These are phyloP conservation scores for Dichotomocladium elegans DNA, from an alignment of 371 early-diverging fungal species.

Conservation along the genomic window DNA sequence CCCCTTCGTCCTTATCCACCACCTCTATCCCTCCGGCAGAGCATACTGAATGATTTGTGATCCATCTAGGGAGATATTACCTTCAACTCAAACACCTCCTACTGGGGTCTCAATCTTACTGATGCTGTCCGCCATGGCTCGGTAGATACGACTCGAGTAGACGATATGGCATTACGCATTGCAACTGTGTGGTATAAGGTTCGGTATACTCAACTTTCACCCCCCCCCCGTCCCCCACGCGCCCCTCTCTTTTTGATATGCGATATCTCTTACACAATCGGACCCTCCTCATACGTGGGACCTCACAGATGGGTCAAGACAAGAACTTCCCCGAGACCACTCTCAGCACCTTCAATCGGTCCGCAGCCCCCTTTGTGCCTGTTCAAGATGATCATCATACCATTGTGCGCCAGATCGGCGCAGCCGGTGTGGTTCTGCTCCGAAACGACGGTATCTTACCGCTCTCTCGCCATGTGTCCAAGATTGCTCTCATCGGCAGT, in stretches of 20 bases:
- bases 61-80: slow-evolving; percentile 5
- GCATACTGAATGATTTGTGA: neutral
- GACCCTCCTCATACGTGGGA: too few species aligned
- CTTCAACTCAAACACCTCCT: neutral
- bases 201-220: too few species aligned
- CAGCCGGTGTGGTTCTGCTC: slow-evolving; percentile 49
- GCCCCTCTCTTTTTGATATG: too few species aligned
- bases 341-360: slow-evolving; percentile 22
- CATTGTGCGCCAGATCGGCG: slow-evolving; percentile 42
- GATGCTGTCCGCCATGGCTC: slow-evolving; percentile 23
- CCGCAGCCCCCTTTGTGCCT: slow-evolving; percentile 20
- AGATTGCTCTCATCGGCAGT: slow-evolving; percentile 48
- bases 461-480: slow-evolving; percentile 15
- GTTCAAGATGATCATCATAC: slow-evolving; percentile 41
- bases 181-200: slow-evolving; percentile 51
- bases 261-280: too few species aligned
- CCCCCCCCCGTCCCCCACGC: too few species aligned
- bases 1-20: neutral
- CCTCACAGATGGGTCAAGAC: slow-evolving; percentile 14
- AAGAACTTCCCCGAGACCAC: slow-evolving; percentile 37
- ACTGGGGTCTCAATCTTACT: slow-evolving; percentile 25
- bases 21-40: neutral
- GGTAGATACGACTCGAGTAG: slow-evolving; percentile 9
- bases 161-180: slow-evolving; percentile 56
- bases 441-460: slow-evolving; percentile 45